Conservation (phyloP, 2,329 filamentous ascomycete species). For the Leptographium lundbergii region DNA sequence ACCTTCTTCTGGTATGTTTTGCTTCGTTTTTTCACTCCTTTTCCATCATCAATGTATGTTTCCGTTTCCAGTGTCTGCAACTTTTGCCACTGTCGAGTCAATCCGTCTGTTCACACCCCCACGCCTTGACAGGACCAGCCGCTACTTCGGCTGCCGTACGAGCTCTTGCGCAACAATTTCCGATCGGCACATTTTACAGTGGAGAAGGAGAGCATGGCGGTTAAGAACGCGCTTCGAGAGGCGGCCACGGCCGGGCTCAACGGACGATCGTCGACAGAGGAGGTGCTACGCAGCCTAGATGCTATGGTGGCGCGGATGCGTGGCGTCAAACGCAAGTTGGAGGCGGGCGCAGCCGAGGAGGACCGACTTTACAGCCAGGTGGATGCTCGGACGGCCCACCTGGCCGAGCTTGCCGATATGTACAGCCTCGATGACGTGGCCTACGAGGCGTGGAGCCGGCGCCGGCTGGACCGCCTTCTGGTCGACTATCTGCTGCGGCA, state of each 20-base stretch:
- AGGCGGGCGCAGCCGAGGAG: slow-evolving; percentile 67
- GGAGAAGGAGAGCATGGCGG: slow-evolving; percentile 54
- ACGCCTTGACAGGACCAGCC: slow-evolving; percentile 64
- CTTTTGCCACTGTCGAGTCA: not conserved
- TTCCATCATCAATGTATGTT: not conserved
- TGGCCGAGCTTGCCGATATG: slow-evolving; percentile 70
- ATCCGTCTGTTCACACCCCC: not conserved
- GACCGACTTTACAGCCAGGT: slow-evolving; percentile 61
- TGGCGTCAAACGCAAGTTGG: slow-evolving; percentile 77
- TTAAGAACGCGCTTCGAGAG: slow-evolving; percentile 49
- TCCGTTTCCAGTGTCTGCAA: not conserved
- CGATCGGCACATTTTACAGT: slow-evolving; percentile 68
- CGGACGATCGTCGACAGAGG: slow-evolving; percentile 47
- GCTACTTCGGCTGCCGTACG: slow-evolving; percentile 81
- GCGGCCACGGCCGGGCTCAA: slow-evolving; percentile 55
- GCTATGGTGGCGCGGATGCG: slow-evolving; percentile 76
- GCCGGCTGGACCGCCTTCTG: slow-evolving; percentile 67
- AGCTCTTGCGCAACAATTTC: slow-evolving; percentile 89
- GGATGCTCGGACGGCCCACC: slow-evolving; percentile 63
- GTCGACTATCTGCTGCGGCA: slow-evolving; percentile 86
- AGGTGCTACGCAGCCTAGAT: slow-evolving; percentile 72
- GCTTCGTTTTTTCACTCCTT: not conserved
- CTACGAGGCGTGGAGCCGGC: slow-evolving; percentile 82
- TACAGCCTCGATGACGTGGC: slow-evolving; percentile 77
- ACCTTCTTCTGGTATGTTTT: slow-evolving; percentile 56